Evolutionary conservation across 2,329 filamentous ascomycete species (phyloP).

Genomic region (Camillea tinctor): DNA sequence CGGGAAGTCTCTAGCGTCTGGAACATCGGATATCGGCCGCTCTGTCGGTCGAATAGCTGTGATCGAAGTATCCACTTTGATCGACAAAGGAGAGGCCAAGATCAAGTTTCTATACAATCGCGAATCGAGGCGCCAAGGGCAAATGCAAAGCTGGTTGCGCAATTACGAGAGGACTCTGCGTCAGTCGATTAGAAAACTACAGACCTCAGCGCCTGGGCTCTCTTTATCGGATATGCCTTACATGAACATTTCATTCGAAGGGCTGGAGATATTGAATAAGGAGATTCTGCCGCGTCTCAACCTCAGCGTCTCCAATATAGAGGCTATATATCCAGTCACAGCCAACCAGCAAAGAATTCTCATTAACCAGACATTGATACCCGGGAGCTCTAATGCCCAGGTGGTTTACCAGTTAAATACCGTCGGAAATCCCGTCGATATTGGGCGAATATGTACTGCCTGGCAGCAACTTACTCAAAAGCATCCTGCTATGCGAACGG

Average conservation of each 20-base stretch:
- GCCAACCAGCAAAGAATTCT: constrained; percentile 50
- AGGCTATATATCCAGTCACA: constrained; percentile 49
- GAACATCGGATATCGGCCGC: constrained; percentile 44
- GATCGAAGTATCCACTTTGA: constrained; percentile 50
- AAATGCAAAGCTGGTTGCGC: constrained; percentile 46
- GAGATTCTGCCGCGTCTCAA: constrained; percentile 41
- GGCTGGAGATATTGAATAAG: constrained; percentile 43
- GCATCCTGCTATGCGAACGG: constrained; percentile 46
- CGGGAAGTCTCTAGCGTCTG: constrained; percentile 37
- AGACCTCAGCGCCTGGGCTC: constrained; percentile 44
- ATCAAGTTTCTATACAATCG: constrained; percentile 47
- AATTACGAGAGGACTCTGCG: constrained; percentile 46
- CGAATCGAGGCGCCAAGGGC: constrained; percentile 40
- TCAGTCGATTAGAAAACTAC: constrained; percentile 42
- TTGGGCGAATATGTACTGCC: constrained; percentile 45
- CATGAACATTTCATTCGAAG: constrained; percentile 46
- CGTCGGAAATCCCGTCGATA: constrained; percentile 40
- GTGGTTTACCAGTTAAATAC: constrained; percentile 48
- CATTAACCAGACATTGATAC: constrained; percentile 42
- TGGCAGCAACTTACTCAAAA: constrained; percentile 50
- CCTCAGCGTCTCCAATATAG: constrained; percentile 45
- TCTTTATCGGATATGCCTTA: constrained; percentile 50
- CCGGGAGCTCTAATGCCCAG: constrained; percentile 44
- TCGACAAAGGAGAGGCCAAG: constrained; percentile 45
- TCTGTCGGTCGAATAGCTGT: constrained; percentile 48